Evolutionary conservation across 2,329 filamentous ascomycete genomes (phyloP), one percentile per base, ranked within the genome.

Genomic region (Aspergillus sp.): DNA sequence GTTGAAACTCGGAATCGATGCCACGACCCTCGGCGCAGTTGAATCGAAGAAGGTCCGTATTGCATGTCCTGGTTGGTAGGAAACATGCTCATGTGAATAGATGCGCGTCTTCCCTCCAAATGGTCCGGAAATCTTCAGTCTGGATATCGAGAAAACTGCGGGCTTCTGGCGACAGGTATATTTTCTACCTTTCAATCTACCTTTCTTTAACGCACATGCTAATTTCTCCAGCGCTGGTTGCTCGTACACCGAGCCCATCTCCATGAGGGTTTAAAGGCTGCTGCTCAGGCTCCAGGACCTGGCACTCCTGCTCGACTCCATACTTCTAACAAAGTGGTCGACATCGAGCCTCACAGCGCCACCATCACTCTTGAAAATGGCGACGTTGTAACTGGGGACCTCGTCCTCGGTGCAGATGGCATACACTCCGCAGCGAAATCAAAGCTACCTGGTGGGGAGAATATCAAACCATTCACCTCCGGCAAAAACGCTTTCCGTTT

Each of bases 401-500:
- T 86, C 0, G 62, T 86, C 2, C 61, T 86, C 3, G 83, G 82
- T 2, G 83, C 82, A 0, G 83, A 86, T 60, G 84, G 84, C 0
- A 81, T 84, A 4, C 73, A 79, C 50, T 74, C 72, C 0, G 56
- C 66, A 5, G 62, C 68, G 2, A 60, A 65, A 64, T 64, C 69
- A 52, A 57, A 66, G 60, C 55, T 75, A 57, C 66, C 47, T 11
- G 75, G 61, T 2, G 59, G 51, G 2, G 54, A 55, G 35, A 65
- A 70, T 4, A 62, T 76, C 17, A 71, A 73, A 35, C 72, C 78
- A 3, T 78, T 76, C 43, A 73, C 75, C 2, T 80, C 78, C 3
- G 84, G 83, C 3, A 84, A 84, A 65, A 82, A 79, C 44, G 83
- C 83, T 0, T 86, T 84, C 66, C 77, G 84, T 7, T 86, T 85